These are phyloP conservation scores for Clitoria ternatea DNA, from an alignment of 306 rosid species.

Conservation along the genomic window DNA sequence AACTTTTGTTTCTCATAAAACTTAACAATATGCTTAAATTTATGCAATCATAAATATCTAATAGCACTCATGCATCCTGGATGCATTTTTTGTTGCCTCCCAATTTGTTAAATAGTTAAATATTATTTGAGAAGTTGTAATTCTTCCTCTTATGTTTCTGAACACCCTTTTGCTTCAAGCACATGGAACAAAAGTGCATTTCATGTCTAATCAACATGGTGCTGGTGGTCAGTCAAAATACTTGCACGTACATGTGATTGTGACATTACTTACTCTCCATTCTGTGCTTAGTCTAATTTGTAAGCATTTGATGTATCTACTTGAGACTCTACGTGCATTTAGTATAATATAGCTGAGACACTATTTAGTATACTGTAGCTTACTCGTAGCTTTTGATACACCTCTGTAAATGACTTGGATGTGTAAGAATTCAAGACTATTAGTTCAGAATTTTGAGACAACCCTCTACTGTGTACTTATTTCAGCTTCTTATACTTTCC, in stretches of 20 bases:
- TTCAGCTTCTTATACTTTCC: not conserved
- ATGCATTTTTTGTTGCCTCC: not conserved
- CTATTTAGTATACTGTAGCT: not conserved
- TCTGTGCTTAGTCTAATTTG: not conserved
- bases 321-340: not conserved
- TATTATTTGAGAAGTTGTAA: not conserved
- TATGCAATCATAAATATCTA: not conserved
- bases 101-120: constrained; percentile 2
- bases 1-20: not conserved
- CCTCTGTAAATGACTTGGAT: not conserved
- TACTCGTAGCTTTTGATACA: not conserved
- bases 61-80: not conserved
- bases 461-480: not conserved
- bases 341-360: not conserved
- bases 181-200: not conserved
- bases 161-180: not conserved
- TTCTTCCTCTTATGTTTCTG: not conserved
- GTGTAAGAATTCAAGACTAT: not conserved
- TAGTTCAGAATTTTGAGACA: not conserved
- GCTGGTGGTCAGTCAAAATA: not conserved
- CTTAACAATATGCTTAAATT: not conserved
- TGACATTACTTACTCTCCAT: not conserved
- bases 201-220: not conserved
- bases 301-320: not conserved
- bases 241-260: not conserved